A percentile compares a stretch with the other conserved stretches of the same genome.
These are phyloP conservation scores for Termitomyces sp. DNA, from an alignment of 768 basidiomycete genomes.

Conservation along the genomic window DNA sequence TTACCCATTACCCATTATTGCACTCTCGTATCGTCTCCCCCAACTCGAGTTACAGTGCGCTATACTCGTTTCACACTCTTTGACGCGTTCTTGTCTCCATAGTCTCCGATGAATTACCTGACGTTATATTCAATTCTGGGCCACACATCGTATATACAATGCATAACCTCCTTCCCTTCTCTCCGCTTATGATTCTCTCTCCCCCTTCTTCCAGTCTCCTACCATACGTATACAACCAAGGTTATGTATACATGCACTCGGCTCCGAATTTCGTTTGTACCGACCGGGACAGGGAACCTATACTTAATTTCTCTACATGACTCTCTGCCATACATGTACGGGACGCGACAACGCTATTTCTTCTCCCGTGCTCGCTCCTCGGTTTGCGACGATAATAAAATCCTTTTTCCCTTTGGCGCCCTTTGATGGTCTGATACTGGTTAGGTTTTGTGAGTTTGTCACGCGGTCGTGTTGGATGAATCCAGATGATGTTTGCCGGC, in stretches of 20 bases:
- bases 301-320: background rate
- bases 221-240: slow-evolving; percentile 2
- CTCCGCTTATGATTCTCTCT: background rate
- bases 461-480: too few species aligned
- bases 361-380: background rate
- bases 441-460: too few species aligned
- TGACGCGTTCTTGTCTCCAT: slow-evolving; percentile 3
- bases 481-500: too few species aligned
- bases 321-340: background rate
- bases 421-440: too few species aligned
- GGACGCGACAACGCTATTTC: background rate
- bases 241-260: background rate
- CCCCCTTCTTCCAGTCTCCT: background rate
- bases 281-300: slow-evolving; percentile 3
- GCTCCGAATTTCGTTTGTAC: slow-evolving; percentile 5
- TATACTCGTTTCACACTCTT: slow-evolving; percentile 15
- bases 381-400: background rate
- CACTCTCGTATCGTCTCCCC: slow-evolving; percentile 1
- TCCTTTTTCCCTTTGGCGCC: background rate
- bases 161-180: background rate
- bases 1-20: background rate
- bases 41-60: slow-evolving; percentile 18
- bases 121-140: slow-evolving; percentile 2
- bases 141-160: background rate
- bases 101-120: background rate